Base-by-base conservation (phyloP, 495 filamentous ascomycete species). In the Lepraria neglecta region DNA sequence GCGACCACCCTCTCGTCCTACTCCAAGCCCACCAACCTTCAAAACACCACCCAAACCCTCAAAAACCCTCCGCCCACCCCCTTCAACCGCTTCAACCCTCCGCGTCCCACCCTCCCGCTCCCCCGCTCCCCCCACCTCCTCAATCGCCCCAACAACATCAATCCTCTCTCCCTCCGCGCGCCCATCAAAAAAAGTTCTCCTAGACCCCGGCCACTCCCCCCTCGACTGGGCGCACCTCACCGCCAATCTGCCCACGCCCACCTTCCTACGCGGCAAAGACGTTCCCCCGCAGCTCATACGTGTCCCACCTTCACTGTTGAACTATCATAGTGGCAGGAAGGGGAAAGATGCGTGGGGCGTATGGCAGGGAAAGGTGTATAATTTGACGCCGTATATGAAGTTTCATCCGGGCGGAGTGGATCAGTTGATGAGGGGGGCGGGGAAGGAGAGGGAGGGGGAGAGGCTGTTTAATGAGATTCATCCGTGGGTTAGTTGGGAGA, bases 401-500 rank as follows among this genome's bases (percentile, higher is more conserved):
- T 98, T 90, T 70, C 94, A 98, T 68, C 94, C 94, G 0, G 94
- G 94, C 40, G 94, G 94, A 4, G 89, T 87, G 74, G 86, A 84
- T 4, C 90, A 98, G 76, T 68, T 97, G 67, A 77, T 96, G 72
- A 80, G 87, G 27, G 86, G 80, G 17, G 92, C 91, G 2, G 94
- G 90, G 19, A 80, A 83, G 64, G 87, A 91, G 68, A 79, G 75
- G 70, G 78, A 81, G 52, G 78, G 84, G 42, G 84, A 80, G 6
- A 85, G 84, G 75, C 66, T 98, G 68, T 97, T 98, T 72, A 84
- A 86, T 64, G 91, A 96, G 76, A 82, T 92, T 27, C 94, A 98
- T 78, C 91, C 92, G 19, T 98, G 95, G 94, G 92, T 98, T 11
- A 98, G 95, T 68, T 95, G 90, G 79, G 95, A 97, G 76, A 88